Percentiles rank a stretch among this genome's conserved stretches.
These are phyloP conservation scores for Penicillium sp. DNA, from an alignment of 2,329 filamentous ascomycete species.

Conservation along the genomic window DNA sequence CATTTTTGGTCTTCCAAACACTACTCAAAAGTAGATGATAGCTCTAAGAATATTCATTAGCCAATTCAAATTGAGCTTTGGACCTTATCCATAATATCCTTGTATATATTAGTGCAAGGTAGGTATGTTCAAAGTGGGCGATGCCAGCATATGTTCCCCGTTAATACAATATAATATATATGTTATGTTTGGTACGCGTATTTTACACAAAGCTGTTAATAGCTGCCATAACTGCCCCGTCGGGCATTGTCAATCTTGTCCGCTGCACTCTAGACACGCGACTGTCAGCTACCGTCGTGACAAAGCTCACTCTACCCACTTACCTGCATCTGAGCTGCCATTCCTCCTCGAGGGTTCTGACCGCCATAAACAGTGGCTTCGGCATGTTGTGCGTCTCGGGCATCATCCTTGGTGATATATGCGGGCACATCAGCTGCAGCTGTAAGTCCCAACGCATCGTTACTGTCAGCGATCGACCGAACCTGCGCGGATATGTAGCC, in stretches of 20 bases:
- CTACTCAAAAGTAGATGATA: not conserved
- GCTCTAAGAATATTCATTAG: not conserved
- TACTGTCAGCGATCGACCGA: slow-evolving; percentile 35
- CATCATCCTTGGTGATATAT: slow-evolving; percentile 37
- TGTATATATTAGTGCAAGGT: not conserved
- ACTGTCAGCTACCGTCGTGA: slow-evolving; percentile 8
- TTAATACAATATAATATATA: not conserved
- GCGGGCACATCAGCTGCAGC: slow-evolving; percentile 22
- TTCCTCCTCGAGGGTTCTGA: slow-evolving; percentile 32
- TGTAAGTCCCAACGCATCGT: slow-evolving; percentile 31
- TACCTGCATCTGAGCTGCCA: slow-evolving; percentile 38
- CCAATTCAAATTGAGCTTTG: not conserved
- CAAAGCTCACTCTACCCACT: slow-evolving; percentile 10
- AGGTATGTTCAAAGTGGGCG: not conserved
- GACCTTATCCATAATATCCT: not conserved
- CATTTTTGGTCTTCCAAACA: not conserved
- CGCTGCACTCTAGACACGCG: slow-evolving; percentile 31
- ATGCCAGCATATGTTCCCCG: not conserved
- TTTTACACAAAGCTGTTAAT: not conserved
- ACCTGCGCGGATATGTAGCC: slow-evolving; percentile 36
- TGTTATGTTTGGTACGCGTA: not conserved
- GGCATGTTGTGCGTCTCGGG: slow-evolving; percentile 32
- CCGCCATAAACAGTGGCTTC: slow-evolving; percentile 32
- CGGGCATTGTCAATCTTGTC: slow-evolving; percentile 34
- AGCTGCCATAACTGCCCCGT: slow-evolving; percentile 13